Evolutionary conservation across 345 rosid genomes (phyloP).

Genomic region (Boechera retrofracta): DNA sequence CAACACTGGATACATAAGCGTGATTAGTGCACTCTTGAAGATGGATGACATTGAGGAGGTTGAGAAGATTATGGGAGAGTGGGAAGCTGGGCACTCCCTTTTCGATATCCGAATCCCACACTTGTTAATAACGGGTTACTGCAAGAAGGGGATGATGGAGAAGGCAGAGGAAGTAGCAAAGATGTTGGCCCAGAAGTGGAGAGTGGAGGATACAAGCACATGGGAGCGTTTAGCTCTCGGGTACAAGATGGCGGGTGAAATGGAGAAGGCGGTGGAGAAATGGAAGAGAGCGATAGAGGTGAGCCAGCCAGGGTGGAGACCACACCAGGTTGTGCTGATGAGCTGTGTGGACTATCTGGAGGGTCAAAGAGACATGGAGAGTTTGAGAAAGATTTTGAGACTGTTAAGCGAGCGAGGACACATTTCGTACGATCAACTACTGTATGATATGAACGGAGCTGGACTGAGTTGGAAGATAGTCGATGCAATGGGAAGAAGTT

Average conservation of each 20-base stretch:
- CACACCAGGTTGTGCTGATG: constrained; percentile 42
- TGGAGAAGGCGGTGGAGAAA: constrained; percentile 55
- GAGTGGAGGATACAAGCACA: constrained; percentile 36
- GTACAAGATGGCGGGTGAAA: constrained; percentile 45
- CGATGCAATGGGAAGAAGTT: constrained; percentile 35
- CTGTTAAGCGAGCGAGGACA: constrained; percentile 42
- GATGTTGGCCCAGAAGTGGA: constrained; percentile 33
- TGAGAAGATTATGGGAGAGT: constrained; percentile 61
- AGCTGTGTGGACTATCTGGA: constrained; percentile 53
- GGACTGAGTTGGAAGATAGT: constrained; percentile 42
- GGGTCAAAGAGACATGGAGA: constrained; percentile 40
- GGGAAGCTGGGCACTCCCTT: constrained; percentile 48
- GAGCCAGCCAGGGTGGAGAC: constrained; percentile 45
- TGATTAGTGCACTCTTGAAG: constrained; percentile 61
- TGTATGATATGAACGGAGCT: constrained; percentile 38
- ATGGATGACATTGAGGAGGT: constrained; percentile 60
- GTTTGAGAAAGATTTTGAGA: constrained; percentile 41
- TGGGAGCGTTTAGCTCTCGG: constrained; percentile 56
- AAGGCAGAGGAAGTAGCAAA: constrained; percentile 61
- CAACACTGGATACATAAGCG: constrained; percentile 54
- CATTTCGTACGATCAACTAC: constrained; percentile 35
- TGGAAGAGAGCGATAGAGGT: constrained; percentile 50
- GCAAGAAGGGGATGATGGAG: constrained; percentile 53
- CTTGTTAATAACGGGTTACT: constrained; percentile 54
- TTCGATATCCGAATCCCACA: constrained; percentile 59